Percentiles rank a stretch among this genome's conserved stretches.
Conservation (phyloP, 2,329 filamentous ascomycete species). For the Trichoderma oligosporum region DNA sequence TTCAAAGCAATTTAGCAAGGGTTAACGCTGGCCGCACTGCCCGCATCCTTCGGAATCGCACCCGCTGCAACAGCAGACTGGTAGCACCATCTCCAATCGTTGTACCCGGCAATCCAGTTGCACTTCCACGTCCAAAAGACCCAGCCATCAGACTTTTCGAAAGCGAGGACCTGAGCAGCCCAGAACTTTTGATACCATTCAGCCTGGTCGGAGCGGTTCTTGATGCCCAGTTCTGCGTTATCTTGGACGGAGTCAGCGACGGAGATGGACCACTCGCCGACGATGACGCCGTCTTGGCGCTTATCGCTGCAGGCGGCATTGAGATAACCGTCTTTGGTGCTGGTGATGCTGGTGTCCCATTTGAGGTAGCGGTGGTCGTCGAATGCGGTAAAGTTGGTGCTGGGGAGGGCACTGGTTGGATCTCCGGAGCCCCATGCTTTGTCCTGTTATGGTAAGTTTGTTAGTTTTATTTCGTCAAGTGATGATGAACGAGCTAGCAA, state of each 20-base stretch:
- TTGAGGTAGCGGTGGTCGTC: slow-evolving; percentile 60
- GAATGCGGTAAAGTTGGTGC: slow-evolving; percentile 45
- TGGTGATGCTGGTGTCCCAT: slow-evolving; percentile 44
- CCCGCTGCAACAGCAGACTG: slow-evolving; percentile 27
- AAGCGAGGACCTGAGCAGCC: slow-evolving; percentile 52
- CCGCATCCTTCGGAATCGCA: slow-evolving; percentile 28
- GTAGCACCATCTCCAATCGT: slow-evolving; percentile 50
- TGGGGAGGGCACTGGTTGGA: slow-evolving; percentile 43
- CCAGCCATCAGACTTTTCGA: slow-evolving; percentile 54
- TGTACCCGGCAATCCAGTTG: slow-evolving; percentile 34
- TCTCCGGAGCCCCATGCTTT: slow-evolving; percentile 54
- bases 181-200: slow-evolving; percentile 56
- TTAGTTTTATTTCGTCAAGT: not conserved
- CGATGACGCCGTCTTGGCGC: slow-evolving; percentile 43
- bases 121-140: slow-evolving; percentile 61
- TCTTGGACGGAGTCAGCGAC: slow-evolving; percentile 47
- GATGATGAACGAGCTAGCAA: not conserved
- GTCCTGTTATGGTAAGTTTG: slow-evolving; percentile 26
- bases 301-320: slow-evolving; percentile 47
- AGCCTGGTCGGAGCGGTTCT: slow-evolving; percentile 31
- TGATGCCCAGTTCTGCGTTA: slow-evolving; percentile 42
- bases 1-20: slow-evolving; percentile 9
- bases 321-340: slow-evolving; percentile 49
- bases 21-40: slow-evolving; percentile 20
- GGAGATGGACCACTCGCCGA: slow-evolving; percentile 57